Evolutionary conservation across 78 protist genomes (phyloP).

Genomic region (Polysphondylium violaceum): DNA sequence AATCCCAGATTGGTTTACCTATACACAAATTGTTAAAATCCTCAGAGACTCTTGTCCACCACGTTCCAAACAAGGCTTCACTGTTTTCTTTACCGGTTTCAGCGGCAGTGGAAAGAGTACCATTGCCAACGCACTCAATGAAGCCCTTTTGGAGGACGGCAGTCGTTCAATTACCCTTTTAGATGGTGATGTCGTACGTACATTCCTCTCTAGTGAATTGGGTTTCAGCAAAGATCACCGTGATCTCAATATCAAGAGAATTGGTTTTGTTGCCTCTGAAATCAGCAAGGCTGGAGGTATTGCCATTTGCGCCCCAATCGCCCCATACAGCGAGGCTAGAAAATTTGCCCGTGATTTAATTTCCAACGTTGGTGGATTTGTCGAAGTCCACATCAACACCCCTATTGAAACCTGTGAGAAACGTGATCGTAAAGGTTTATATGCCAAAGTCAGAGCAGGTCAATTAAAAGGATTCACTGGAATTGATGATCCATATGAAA

Average conservation of each 20-base stretch:
- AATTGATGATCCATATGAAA: constrained; percentile 85
- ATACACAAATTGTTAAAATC: constrained; percentile 91
- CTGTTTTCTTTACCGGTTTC: constrained; percentile 82
- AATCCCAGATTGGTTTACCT: constrained; percentile 98
- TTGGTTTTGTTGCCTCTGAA: constrained; percentile 81
- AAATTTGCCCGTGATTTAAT: constrained; percentile 24
- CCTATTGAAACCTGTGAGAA: constrained; percentile 79
- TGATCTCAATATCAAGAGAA: constrained; percentile 71
- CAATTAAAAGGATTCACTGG: constrained; percentile 84
- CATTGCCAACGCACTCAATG: constrained; percentile 78
- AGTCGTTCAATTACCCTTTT: constrained; percentile 58
- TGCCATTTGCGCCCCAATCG: constrained; percentile 84
- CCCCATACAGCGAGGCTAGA: constrained; percentile 70
- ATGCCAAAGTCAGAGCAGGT: constrained; percentile 81
- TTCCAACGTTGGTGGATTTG: constrained; percentile 39
- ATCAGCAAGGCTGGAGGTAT: constrained; percentile 74
- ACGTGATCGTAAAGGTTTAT: constrained; percentile 84
- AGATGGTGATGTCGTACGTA: constrained; percentile 75
- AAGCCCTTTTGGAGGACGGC: constrained; percentile 36
- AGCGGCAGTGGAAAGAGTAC: constrained; percentile 79
- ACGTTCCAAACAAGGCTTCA: constrained; percentile 67
- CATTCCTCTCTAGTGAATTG: constrained; percentile 66
- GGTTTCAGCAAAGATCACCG: constrained; percentile 76
- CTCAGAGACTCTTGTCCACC: constrained; percentile 87
- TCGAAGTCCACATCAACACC: constrained; percentile 73